These are phyloP conservation scores for Coemansia sp. DNA, from an alignment of 192 early-diverging fungal species.

Conservation along the genomic window DNA sequence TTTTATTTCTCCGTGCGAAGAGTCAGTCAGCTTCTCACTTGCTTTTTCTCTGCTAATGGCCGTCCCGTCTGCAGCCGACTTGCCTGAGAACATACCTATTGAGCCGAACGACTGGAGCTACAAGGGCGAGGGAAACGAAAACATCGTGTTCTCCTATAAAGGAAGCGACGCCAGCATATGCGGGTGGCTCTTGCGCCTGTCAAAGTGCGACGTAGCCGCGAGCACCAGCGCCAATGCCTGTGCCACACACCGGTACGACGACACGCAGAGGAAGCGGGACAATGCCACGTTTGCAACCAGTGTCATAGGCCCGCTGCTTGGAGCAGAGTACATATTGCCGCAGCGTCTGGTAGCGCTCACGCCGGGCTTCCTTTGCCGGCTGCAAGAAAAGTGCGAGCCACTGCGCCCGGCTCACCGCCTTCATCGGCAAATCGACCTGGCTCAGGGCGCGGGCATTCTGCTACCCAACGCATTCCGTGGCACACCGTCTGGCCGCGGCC, in stretches of 20 bases:
- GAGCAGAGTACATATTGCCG: slow-evolving; percentile 51
- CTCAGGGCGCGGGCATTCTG: slow-evolving; percentile 48
- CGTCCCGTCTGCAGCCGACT: background rate
- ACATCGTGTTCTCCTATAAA: slow-evolving; percentile 60
- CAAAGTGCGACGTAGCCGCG: slow-evolving; percentile 10
- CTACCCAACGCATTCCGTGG: slow-evolving; percentile 51
- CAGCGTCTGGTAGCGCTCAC: slow-evolving; percentile 15
- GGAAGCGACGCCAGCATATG: slow-evolving; percentile 37
- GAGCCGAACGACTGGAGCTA: slow-evolving; percentile 59
- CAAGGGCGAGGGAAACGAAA: slow-evolving; percentile 73
- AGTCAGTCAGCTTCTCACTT: background rate
- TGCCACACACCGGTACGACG: slow-evolving; percentile 15
- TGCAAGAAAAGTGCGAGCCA: slow-evolving; percentile 24
- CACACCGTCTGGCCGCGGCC: background rate
- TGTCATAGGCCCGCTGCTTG: slow-evolving; percentile 54
- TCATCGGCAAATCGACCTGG: slow-evolving; percentile 49
- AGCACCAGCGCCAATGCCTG: slow-evolving; percentile 21
- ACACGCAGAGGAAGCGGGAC: background rate
- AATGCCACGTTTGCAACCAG: slow-evolving; percentile 19
- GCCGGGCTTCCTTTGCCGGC: slow-evolving; percentile 35
- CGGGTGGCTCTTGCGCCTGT: slow-evolving; percentile 33
- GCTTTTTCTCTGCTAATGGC: background rate
- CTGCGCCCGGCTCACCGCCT: slow-evolving; percentile 49
- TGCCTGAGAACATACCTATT: background rate
- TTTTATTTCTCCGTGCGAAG: background rate